These are phyloP conservation scores for Cutaneotrichosporon sp. DNA, from an alignment of 1,284 basidiomycete genomes.

Conservation along the genomic window DNA sequence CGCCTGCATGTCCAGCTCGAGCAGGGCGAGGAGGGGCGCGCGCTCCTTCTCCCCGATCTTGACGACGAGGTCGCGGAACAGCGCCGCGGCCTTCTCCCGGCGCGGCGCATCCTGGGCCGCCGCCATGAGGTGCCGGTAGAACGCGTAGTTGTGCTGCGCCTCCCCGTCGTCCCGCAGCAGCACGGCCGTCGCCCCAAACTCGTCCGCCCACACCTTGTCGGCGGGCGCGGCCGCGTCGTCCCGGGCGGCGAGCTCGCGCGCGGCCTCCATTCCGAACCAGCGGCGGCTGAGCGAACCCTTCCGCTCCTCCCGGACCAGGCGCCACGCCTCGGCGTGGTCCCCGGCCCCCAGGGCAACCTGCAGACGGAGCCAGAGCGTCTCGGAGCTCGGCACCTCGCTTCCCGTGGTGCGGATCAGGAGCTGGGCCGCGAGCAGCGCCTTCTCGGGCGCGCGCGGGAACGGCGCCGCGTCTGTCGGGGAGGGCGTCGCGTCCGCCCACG, in stretches of 20 bases:
- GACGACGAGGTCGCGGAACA: conserved; percentile 26
- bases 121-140: conserved; percentile 36
- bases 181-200: conserved; percentile 28
- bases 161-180: conserved; percentile 28
- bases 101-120: conserved; percentile 5
- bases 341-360: conserved; percentile 39
- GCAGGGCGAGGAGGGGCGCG: conserved; percentile 34
- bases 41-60: conserved; percentile 37
- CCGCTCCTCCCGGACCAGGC: conserved; percentile 24
- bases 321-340: conserved; percentile 26
- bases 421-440: conserved; percentile 30
- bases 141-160: conserved; percentile 45
- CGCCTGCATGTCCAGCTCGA: conserved; percentile 31
- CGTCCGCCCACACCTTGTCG: conserved; percentile 28
- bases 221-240: conserved; percentile 8
- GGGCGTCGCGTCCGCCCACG: conserved; percentile 10
- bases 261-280: conserved; percentile 39
- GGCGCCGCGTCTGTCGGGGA: conserved; percentile 16
- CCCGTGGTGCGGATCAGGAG: conserved; percentile 32
- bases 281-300: conserved; percentile 33
- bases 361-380: conserved; percentile 44
- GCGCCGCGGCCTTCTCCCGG: conserved; percentile 7
- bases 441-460: conserved; percentile 24
- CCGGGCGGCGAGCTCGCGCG: conserved; percentile 24
- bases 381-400: conserved; percentile 25